Conservation (phyloP, 768 basidiomycete genomes). For the Lanmaoa pseudosensibilis region DNA sequence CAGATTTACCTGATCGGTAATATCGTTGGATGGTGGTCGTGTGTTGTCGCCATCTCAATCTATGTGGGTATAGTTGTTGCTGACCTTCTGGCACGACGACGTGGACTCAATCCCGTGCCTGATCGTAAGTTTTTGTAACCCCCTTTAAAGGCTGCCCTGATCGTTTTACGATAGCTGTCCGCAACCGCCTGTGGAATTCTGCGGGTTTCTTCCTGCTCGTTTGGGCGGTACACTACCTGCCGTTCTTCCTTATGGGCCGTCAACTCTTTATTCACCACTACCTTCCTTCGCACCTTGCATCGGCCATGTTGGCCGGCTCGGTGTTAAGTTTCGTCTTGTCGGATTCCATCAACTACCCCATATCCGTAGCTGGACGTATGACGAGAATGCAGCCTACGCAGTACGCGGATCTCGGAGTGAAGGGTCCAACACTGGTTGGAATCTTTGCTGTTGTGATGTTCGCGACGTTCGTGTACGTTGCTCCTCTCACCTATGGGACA, state of each 20-base stretch:
- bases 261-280: constrained; percentile 98
- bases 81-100: constrained; percentile 83
- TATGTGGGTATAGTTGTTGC: constrained; percentile 90
- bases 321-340: constrained; percentile 88
- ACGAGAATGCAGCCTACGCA: constrained; percentile 52
- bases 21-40: constrained; percentile 92
- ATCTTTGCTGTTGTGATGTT: constrained; percentile 62
- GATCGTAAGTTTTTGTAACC: constrained; percentile 59
- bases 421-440: constrained; percentile 66
- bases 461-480: constrained; percentile 67
- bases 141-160: not conserved
- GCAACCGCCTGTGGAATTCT: constrained; percentile 93
- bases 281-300: constrained; percentile 92
- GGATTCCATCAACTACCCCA: constrained; percentile 89
- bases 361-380: constrained; percentile 72
- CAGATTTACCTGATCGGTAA: constrained; percentile 99
- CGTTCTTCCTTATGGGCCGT: constrained; percentile 97
- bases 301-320: constrained; percentile 88
- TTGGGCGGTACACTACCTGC: constrained; percentile 94
- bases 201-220: constrained; percentile 93
- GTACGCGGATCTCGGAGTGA: constrained; percentile 74
- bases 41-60: constrained; percentile 80
- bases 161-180: constrained; percentile 58
- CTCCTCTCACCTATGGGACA: constrained; percentile 94
- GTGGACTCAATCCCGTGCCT: constrained; percentile 82